phyloP scores from a whole-genome alignment of 192 early-diverging fungal genomes.

The Rhizophagus sp. region DNA sequence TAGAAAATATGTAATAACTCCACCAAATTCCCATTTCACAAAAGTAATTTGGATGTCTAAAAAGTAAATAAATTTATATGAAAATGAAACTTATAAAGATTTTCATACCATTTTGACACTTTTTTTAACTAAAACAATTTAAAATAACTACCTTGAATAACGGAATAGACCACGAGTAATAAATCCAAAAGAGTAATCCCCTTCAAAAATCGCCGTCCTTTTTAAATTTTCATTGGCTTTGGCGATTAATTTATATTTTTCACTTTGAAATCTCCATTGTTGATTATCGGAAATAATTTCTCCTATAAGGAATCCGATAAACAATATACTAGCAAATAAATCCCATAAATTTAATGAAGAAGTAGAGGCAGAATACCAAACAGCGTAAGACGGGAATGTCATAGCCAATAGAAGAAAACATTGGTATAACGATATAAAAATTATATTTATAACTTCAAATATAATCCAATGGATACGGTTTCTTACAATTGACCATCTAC shows the following conservation, averaged over 20 bases:
- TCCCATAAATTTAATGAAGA: constrained; percentile 49
- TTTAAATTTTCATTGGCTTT: constrained; percentile 30
- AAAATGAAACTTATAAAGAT: too few relatives aligned
- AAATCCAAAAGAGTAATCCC: constrained; percentile 67
- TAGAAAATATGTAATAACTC: constrained; percentile 54
- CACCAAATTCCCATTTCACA: constrained; percentile 75
- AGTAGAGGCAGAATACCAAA: constrained; percentile 29
- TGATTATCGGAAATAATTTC: constrained; percentile 83
- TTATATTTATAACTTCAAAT: constrained; percentile 68
- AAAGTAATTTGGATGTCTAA: constrained; percentile 83
- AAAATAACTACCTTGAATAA: constrained; percentile 41
- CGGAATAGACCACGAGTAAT: constrained; percentile 70
- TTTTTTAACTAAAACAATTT: not conserved
- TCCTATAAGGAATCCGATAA: constrained; percentile 48
- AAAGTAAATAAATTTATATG: not conserved
- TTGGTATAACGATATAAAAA: constrained; percentile 78
- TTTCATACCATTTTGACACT: too few relatives aligned
- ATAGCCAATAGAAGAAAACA: constrained; percentile 65
- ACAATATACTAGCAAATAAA: constrained; percentile 39
- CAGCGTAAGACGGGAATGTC: constrained; percentile 51
- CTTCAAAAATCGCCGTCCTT: not conserved
- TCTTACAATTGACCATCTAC: constrained; percentile 11
- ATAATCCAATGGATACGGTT: constrained; percentile 33
- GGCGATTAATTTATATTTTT: constrained; percentile 47
- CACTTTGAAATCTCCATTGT: constrained; percentile 72